Evolutionary conservation across 306 rosid genomes (phyloP).

Genomic region (Neltuma alba): DNA sequence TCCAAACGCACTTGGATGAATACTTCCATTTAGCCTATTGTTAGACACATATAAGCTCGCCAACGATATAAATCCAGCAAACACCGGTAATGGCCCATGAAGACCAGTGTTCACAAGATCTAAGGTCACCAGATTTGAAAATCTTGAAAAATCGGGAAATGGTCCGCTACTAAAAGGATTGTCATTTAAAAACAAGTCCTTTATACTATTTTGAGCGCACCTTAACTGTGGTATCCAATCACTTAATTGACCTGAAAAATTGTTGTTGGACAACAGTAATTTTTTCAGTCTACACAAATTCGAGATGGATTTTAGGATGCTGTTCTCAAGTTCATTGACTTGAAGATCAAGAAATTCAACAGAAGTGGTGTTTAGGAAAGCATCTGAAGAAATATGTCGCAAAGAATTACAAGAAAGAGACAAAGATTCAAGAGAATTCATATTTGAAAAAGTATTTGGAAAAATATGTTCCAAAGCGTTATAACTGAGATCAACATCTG

Average conservation of each 20-base stretch:
- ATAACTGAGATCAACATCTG: background rate
- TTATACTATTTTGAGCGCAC: slow-evolving; percentile 19
- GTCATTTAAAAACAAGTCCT: background rate
- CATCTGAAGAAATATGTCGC: slow-evolving; percentile 32
- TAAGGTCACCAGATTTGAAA: background rate
- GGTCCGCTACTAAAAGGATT: background rate
- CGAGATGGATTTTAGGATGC: slow-evolving; percentile 22
- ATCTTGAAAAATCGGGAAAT: background rate
- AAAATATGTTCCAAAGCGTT: background rate
- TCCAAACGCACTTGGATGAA: slow-evolving; percentile 14
- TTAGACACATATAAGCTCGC: background rate
- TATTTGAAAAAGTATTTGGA: background rate
- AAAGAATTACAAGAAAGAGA: background rate
- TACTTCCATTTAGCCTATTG: slow-evolving; percentile 7
- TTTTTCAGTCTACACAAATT: slow-evolving; percentile 19
- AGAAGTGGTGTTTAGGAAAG: slow-evolving; percentile 24
- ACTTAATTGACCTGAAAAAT: slow-evolving; percentile 23
- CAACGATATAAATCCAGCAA: background rate
- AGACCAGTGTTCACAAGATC: background rate
- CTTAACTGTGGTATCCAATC: slow-evolving; percentile 16
- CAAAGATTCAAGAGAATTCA: background rate
- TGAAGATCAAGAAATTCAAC: slow-evolving; percentile 24
- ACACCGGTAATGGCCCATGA: background rate
- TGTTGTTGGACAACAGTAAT: background rate
- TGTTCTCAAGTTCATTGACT: slow-evolving; percentile 23